These are phyloP conservation scores for Kernera saxatilis DNA, from an alignment of 345 rosid genomes.

Conservation along the genomic window DNA sequence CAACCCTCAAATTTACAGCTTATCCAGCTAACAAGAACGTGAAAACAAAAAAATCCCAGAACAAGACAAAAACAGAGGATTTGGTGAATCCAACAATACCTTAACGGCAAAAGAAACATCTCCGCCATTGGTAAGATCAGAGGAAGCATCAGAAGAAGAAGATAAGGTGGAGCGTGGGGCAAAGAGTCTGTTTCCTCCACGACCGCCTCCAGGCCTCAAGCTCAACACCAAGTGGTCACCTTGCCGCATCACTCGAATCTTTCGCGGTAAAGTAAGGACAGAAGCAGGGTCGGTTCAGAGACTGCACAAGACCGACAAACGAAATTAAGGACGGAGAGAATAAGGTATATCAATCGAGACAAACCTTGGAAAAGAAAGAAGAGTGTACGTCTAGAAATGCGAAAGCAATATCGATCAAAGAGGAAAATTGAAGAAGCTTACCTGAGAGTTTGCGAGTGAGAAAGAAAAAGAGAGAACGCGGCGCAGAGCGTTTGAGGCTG, in stretches of 20 bases:
- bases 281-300: neutral
- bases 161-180: conserved; percentile 14
- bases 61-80: neutral
- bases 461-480: neutral
- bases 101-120: conserved; percentile 26
- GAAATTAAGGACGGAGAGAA: no score
- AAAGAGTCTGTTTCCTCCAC: conserved; percentile 26
- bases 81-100: neutral
- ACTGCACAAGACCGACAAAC: neutral
- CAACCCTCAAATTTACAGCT: neutral
- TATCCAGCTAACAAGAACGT: neutral
- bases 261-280: neutral
- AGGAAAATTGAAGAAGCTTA: neutral
- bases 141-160: conserved; percentile 16
- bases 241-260: conserved; percentile 23
- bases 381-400: neutral
- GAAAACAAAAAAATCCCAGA: neutral
- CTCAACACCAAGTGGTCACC: conserved; percentile 21
- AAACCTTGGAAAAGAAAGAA: no score
- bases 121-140: conserved; percentile 3
- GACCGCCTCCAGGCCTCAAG: conserved; percentile 37
- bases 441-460: conserved; percentile 10
- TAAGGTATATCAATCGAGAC: no score
- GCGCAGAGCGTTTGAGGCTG: conserved; percentile 12
- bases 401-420: neutral